These are phyloP conservation scores for Fraxinus dipetala DNA, from an alignment of 305 asterid species.

Conservation along the genomic window DNA sequence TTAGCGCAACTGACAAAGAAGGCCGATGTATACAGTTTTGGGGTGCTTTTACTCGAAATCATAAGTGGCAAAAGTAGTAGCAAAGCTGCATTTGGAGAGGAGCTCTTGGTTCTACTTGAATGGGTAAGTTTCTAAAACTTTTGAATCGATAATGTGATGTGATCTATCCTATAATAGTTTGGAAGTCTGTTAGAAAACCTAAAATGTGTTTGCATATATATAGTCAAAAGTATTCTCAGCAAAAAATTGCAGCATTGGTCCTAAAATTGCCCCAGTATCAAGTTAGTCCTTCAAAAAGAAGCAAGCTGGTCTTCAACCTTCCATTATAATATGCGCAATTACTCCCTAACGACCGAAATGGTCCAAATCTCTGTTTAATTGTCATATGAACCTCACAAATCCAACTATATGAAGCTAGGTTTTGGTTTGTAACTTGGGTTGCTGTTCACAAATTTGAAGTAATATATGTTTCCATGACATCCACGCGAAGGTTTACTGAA, in stretches of 20 bases:
- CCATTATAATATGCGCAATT: not conserved
- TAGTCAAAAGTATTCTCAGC: not conserved
- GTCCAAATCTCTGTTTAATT: not conserved
- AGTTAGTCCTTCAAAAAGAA: not conserved
- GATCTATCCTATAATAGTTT: not conserved
- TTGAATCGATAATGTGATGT: not conserved
- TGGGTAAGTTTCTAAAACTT: constrained; percentile 50
- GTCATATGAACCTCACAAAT: not conserved
- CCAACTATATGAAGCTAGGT: not conserved
- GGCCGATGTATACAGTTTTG: constrained; percentile 85
- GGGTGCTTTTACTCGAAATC: constrained; percentile 74
- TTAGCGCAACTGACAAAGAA: constrained; percentile 75
- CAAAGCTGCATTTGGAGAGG: constrained; percentile 64
- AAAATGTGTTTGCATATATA: not conserved
- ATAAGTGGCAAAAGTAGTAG: constrained; percentile 76
- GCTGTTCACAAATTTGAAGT: not conserved
- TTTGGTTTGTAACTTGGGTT: not conserved
- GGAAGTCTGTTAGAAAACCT: not conserved
- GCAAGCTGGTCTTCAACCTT: not conserved
- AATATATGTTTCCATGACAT: not conserved
- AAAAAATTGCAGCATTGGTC: not conserved
- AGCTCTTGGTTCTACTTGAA: constrained; percentile 55
- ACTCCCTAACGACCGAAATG: not conserved
- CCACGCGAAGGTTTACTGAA: not conserved
- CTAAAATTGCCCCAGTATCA: not conserved